Conservation (phyloP, 83 land plant genomes). For the Larix sibirica region DNA sequence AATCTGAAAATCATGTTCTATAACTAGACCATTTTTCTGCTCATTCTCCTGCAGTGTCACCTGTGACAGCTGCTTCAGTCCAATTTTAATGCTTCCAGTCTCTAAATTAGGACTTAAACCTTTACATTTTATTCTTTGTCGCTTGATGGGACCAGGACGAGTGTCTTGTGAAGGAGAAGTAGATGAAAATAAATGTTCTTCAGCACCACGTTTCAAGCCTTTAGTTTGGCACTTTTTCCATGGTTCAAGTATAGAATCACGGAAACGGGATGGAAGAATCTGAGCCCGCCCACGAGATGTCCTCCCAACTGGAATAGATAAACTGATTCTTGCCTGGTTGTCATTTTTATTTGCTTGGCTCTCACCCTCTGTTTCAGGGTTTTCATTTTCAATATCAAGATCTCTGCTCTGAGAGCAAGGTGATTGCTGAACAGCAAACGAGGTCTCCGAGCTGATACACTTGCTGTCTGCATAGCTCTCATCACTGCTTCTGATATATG, state of each 20-base stretch:
- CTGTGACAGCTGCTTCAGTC: neutral
- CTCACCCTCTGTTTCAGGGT: conserved; percentile 5
- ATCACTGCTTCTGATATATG: neutral
- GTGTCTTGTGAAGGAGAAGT: neutral
- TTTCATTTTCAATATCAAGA: neutral
- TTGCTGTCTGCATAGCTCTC: conserved; percentile 16
- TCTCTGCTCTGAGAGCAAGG: conserved; percentile 6
- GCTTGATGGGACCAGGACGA: neutral
- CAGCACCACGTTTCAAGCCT: conserved; percentile 9
- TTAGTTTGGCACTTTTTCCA: conserved; percentile 49
- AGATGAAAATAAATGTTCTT: neutral
- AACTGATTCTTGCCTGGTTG: neutral
- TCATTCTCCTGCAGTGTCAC: neutral
- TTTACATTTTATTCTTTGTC: neutral
- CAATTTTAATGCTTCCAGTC: neutral
- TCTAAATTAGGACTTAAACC: conserved; percentile 19
- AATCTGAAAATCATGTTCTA: neutral
- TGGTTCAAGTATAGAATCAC: conserved; percentile 60
- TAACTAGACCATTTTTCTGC: neutral
- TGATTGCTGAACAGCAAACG: neutral
- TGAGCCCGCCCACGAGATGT: conserved; percentile 60
- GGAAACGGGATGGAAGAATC: conserved; percentile 57
- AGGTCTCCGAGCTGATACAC: conserved; percentile 4
- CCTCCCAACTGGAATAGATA: conserved; percentile 33
- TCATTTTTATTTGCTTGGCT: neutral